phyloP scores from a whole-genome alignment of 1,284 basidiomycete genomes.

The Cryptococcus deneoformans region DNA sequence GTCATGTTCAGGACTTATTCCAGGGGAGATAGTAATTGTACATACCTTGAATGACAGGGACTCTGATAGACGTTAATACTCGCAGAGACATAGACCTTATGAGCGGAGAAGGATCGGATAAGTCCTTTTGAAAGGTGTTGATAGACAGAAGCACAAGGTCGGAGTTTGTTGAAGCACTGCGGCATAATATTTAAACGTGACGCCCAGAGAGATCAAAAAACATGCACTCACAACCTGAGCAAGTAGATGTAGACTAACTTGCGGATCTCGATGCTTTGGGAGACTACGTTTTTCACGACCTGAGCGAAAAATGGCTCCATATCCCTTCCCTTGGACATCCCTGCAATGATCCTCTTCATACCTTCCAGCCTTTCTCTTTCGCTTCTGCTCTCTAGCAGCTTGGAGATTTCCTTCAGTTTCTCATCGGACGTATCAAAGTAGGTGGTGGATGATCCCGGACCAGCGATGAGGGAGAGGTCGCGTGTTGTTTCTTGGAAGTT shows the following conservation, averaged over 20 bases:
- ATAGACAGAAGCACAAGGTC: slow-evolving; percentile 95
- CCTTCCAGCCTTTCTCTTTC: slow-evolving; percentile 89
- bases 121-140: slow-evolving; percentile 98
- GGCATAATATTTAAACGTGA: background rate
- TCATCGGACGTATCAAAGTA: slow-evolving; percentile 51
- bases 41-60: slow-evolving; percentile 72
- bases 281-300: slow-evolving; percentile 91
- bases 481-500: slow-evolving; percentile 51
- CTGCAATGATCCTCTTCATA: slow-evolving; percentile 88
- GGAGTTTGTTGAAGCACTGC: slow-evolving; percentile 75
- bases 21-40: background rate
- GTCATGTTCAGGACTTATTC: background rate
- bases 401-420: slow-evolving; percentile 60
- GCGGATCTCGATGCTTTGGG: slow-evolving; percentile 85
- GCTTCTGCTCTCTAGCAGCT: slow-evolving; percentile 77
- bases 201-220: background rate
- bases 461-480: slow-evolving; percentile 45
- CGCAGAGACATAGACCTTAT: slow-evolving; percentile 91
- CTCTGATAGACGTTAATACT: slow-evolving; percentile 88
- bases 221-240: slow-evolving; percentile 62
- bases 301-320: slow-evolving; percentile 90
- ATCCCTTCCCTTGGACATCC: slow-evolving; percentile 89
- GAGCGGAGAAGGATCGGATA: slow-evolving; percentile 86
- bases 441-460: slow-evolving; percentile 30
- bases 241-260: slow-evolving; percentile 99